phyloP scores from a whole-genome alignment of 495 filamentous ascomycete genomes.

The Pyrenopolyporus hunteri region DNA sequence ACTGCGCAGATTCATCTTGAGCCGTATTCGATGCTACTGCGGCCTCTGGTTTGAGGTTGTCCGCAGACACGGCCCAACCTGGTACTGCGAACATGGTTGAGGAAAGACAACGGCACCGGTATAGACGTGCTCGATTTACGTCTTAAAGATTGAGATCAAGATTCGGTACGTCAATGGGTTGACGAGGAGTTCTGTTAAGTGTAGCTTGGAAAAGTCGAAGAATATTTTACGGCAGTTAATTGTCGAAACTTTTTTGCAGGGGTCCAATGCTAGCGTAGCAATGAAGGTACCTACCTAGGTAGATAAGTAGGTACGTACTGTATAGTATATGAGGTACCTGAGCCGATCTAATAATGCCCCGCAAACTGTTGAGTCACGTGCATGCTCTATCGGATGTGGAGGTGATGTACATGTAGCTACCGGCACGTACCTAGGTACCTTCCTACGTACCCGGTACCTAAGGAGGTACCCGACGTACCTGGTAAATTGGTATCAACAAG shows the following conservation, averaged over 20 bases:
- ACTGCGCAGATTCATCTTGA: constrained; percentile 39
- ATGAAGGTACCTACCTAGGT: neutral
- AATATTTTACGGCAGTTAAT: neutral
- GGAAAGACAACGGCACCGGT: neutral
- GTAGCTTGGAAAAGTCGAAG: neutral
- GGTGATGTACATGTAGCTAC: too few relatives aligned
- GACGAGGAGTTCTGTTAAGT: constrained; percentile 4
- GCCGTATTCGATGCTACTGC: constrained; percentile 31
- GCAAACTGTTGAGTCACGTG: too few relatives aligned
- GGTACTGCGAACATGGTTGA: constrained; percentile 86
- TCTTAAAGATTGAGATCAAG: neutral
- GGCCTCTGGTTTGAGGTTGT: constrained; percentile 72
- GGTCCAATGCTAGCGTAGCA: neutral
- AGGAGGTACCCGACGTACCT: too few relatives aligned
- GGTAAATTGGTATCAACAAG: too few relatives aligned
- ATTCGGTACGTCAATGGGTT: neutral
- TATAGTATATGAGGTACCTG: too few relatives aligned
- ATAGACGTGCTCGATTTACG: neutral
- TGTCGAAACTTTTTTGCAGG: constrained; percentile 34
- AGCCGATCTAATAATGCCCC: too few relatives aligned
- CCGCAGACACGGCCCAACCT: constrained; percentile 81
- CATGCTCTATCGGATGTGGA: too few relatives aligned
- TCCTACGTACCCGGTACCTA: too few relatives aligned
- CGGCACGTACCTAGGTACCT: too few relatives aligned
- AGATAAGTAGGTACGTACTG: neutral